These are phyloP conservation scores for Thielaviopsis ethacetica DNA, from an alignment of 2,329 filamentous ascomycete genomes.

Conservation along the genomic window DNA sequence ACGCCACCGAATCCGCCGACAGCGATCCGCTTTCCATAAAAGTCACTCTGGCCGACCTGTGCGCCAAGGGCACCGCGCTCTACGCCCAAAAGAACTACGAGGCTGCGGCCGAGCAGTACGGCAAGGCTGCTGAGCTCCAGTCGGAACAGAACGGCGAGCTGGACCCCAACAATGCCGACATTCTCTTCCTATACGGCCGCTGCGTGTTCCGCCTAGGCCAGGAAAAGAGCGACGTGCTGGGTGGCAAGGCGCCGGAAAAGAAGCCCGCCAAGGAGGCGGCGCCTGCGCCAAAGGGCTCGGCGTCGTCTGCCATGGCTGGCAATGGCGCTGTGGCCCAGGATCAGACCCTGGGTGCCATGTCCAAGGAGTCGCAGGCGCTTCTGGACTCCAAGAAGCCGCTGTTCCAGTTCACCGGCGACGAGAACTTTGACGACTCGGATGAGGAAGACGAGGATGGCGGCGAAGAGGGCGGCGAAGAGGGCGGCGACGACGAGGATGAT, in stretches of 20 bases:
- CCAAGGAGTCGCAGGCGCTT: slow-evolving; percentile 17
- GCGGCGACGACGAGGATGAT: slow-evolving; percentile 38
- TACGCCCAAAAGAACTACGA: slow-evolving; percentile 83
- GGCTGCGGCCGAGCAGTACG: slow-evolving; percentile 73
- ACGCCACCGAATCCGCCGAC: slow-evolving; percentile 10
- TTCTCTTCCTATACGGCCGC: slow-evolving; percentile 87
- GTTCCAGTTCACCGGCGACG: slow-evolving; percentile 88
- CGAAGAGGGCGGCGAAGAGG: slow-evolving; percentile 23
- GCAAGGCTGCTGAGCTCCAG: slow-evolving; percentile 76
- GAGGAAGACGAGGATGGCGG: slow-evolving; percentile 40
- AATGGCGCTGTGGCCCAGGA: slow-evolving; percentile 27
- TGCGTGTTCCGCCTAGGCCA: slow-evolving; percentile 89
- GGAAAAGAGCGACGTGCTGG: slow-evolving; percentile 84
- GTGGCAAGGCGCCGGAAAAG: slow-evolving; percentile 53
- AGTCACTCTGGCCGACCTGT: slow-evolving; percentile 57
- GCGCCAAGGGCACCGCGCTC: slow-evolving; percentile 63
- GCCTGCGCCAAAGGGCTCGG: slow-evolving; percentile 20
- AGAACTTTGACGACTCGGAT: slow-evolving; percentile 77
- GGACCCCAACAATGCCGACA: slow-evolving; percentile 75
- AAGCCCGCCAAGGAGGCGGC: slow-evolving; percentile 24
- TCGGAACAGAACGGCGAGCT: slow-evolving; percentile 86
- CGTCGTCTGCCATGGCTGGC: slow-evolving; percentile 18
- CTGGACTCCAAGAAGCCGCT: slow-evolving; percentile 48
- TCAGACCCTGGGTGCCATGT: slow-evolving; percentile 18
- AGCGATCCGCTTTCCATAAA: slow-evolving; percentile 10